Conservation (phyloP, 768 basidiomycete genomes). For the Phylloporus arenicola region DNA sequence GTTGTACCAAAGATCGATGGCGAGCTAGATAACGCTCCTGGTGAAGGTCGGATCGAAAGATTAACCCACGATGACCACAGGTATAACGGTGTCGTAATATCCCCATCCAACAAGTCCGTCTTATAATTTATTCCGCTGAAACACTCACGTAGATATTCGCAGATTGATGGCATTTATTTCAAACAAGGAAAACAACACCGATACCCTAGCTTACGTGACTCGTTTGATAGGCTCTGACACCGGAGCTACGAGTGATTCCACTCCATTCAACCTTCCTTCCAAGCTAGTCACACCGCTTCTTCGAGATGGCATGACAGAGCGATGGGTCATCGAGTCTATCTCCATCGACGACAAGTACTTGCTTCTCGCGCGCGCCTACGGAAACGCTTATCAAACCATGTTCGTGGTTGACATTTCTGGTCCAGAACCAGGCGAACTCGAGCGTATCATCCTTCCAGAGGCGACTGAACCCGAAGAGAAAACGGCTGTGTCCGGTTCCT, state of each 20-base stretch:
- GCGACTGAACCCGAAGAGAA: conserved; percentile 28
- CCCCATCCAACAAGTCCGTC: conserved; percentile 34
- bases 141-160: conserved; percentile 2
- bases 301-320: conserved; percentile 28
- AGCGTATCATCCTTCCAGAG: conserved; percentile 32
- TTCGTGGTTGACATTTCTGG: conserved; percentile 34
- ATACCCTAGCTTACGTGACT: conserved; percentile 35
- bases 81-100: conserved; percentile 27
- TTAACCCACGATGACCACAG: conserved; percentile 37
- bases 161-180: conserved; percentile 38
- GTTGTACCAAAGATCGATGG: conserved; percentile 32
- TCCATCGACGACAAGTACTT: conserved; percentile 38
- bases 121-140: neutral
- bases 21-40: conserved; percentile 37
- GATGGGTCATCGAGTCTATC: conserved; percentile 30
- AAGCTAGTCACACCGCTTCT: conserved; percentile 31
- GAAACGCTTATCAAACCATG: conserved; percentile 25
- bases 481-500: conserved; percentile 19
- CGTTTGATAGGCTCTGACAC: conserved; percentile 29
- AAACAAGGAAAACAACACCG: conserved; percentile 38
- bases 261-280: conserved; percentile 30
- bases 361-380: conserved; percentile 27
- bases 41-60: conserved; percentile 37
- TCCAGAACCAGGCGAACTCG: conserved; percentile 16
- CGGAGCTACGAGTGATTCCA: conserved; percentile 24